phyloP scores from a whole-genome alignment of 176 grass and related monocot genomes.

The Hordeum marinum region DNA sequence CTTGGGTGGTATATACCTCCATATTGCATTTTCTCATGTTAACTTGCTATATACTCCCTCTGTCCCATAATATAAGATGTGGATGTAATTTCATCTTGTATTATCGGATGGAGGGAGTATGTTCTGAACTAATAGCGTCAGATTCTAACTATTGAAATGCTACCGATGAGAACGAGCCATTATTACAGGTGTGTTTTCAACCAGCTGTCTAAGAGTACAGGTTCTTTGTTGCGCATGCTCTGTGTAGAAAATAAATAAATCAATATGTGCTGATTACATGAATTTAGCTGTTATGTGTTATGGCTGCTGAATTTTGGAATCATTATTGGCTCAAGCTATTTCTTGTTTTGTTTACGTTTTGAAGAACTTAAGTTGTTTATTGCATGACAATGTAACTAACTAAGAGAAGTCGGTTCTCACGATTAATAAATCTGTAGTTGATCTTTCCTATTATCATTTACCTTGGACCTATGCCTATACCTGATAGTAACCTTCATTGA shows the following conservation, averaged over 20 bases:
- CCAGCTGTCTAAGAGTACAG: not conserved
- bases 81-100: no score
- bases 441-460: no score
- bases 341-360: not conserved
- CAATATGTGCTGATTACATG: not conserved
- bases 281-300: not conserved
- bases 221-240: not conserved
- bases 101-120: no score
- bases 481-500: no score
- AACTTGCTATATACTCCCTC: not conserved
- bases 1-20: not conserved
- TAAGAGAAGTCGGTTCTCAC: conserved; percentile 60
- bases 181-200: conserved; percentile 70
- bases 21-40: not conserved
- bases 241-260: not conserved
- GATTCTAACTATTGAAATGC: no score
- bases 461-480: no score
- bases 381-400: conserved; percentile 52
- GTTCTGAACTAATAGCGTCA: no score
- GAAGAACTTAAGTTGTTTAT: not conserved
- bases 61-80: not conserved
- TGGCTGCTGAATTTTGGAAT: not conserved
- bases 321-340: no score
- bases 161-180: no score
- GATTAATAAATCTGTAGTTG: no score